Conservation (phyloP, 1,284 basidiomycete genomes). For the Tilletia setariae region DNA sequence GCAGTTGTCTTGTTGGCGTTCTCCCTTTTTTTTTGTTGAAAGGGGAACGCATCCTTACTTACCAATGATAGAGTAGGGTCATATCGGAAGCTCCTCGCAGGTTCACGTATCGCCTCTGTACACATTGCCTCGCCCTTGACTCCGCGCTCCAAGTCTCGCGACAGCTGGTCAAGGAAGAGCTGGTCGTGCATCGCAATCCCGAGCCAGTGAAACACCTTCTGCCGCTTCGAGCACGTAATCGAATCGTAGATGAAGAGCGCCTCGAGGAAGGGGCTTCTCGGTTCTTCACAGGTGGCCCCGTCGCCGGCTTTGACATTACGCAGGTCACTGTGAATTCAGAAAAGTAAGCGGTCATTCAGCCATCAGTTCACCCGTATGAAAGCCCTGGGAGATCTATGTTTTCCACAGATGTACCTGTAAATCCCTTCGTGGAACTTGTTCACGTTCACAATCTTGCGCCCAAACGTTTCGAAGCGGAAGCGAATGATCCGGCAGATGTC, state of each 20-base stretch:
- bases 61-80: conserved; percentile 2
- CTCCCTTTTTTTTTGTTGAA: not conserved
- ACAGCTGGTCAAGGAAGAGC: conserved; percentile 17
- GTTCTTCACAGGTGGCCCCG: conserved; percentile 12
- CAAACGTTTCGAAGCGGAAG: conserved; percentile 15
- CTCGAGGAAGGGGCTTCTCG: conserved; percentile 9
- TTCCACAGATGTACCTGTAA: not conserved
- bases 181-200: conserved; percentile 14
- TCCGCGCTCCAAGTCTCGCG: not conserved
- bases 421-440: conserved; percentile 18
- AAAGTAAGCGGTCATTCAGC: not conserved
- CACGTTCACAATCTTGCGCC: conserved; percentile 9
- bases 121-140: not conserved
- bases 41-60: not conserved
- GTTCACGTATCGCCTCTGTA: conserved; percentile 17
- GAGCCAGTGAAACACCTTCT: conserved; percentile 15
- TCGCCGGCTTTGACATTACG: conserved; percentile 8
- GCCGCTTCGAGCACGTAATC: conserved; percentile 7
- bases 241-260: conserved; percentile 13
- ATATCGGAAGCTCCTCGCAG: conserved; percentile 16
- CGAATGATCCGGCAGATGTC: conserved; percentile 17
- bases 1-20: too few species aligned
- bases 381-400: too few species aligned
- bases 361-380: not conserved
- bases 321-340: conserved; percentile 3